Evolutionary conservation across 768 basidiomycete species (phyloP).

Genomic region (Mycena rebaudengoi): DNA sequence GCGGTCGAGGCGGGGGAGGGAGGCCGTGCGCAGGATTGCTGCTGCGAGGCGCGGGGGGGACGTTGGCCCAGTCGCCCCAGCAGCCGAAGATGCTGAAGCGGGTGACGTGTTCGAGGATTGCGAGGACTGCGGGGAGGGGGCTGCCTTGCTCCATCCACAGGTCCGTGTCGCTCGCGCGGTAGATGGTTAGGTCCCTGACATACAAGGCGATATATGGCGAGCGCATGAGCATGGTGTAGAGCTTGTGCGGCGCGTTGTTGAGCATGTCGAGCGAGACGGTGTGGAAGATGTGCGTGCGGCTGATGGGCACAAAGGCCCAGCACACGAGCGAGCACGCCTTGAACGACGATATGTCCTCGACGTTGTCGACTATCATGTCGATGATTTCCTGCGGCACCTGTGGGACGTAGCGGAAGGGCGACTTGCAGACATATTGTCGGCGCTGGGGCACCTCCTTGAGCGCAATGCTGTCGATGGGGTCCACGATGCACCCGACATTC

Average conservation of each 20-base stretch:
- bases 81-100: slow-evolving; percentile 15
- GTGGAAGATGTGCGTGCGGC: slow-evolving; percentile 36
- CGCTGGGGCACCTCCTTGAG: no score
- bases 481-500: neutral
- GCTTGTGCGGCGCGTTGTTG: neutral
- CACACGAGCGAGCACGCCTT: slow-evolving; percentile 36
- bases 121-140: slow-evolving; percentile 12
- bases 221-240: neutral
- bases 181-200: slow-evolving; percentile 15
- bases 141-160: slow-evolving; percentile 12
- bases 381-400: slow-evolving; percentile 38
- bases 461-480: neutral
- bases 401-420: no score
- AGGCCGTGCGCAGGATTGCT: neutral
- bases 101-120: slow-evolving; percentile 1
- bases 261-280: slow-evolving; percentile 8
- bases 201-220: slow-evolving; percentile 1
- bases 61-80: slow-evolving; percentile 19
- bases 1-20: neutral
- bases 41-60: neutral
- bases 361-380: slow-evolving; percentile 37
- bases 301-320: slow-evolving; percentile 31
- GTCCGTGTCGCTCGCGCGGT: slow-evolving; percentile 2
- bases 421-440: no score
- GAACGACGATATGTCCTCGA: slow-evolving; percentile 31